Evolutionary conservation across 2,329 filamentous ascomycete genomes (phyloP).

Genomic region (Paracamarosporium sp.): DNA sequence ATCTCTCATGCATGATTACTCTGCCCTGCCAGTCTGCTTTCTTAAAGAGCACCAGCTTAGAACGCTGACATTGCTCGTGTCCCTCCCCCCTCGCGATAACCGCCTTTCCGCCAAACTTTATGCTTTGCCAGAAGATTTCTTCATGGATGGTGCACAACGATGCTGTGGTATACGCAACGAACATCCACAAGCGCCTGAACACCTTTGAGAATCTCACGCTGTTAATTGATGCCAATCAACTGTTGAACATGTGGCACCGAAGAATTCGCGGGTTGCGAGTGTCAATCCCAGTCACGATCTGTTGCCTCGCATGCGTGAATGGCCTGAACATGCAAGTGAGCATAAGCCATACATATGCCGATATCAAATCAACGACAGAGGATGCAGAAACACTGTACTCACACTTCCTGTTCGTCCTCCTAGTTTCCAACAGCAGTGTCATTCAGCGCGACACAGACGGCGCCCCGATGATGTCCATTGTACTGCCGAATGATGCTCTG

Average conservation of each 20-base stretch:
- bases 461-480: conserved; percentile 90
- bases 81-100: no score
- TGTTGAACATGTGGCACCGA: neutral
- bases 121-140: no score
- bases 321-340: neutral
- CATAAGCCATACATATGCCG: neutral
- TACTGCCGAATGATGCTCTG: conserved; percentile 94
- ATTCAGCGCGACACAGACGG: conserved; percentile 91
- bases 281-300: neutral
- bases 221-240: neutral
- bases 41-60: no score
- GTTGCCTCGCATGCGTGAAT: neutral
- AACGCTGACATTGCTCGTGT: neutral
- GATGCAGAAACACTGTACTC: neutral
- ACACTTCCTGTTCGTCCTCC: conserved; percentile 5
- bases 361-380: neutral
- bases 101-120: neutral
- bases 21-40: no score
- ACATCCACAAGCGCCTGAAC: no score
- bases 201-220: no score
- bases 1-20: neutral
- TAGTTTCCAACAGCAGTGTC: conserved; percentile 61
- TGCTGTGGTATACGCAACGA: neutral
- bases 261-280: neutral
- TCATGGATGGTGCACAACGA: neutral